These are phyloP conservation scores for Sonneratia caseolaris DNA, from an alignment of 345 rosid species.

Conservation along the genomic window DNA sequence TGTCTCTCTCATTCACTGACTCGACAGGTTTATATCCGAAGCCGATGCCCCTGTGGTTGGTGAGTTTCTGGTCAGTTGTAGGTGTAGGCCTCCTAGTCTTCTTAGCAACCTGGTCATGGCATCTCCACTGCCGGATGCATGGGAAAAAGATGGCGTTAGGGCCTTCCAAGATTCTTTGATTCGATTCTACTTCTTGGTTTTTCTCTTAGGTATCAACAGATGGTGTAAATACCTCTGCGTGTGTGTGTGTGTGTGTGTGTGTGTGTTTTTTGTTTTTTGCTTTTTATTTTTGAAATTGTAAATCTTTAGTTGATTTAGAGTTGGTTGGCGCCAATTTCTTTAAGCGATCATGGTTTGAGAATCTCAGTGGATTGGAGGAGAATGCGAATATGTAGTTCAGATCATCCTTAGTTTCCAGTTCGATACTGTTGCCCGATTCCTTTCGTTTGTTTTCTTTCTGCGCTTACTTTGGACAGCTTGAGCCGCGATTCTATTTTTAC, in stretches of 20 bases:
- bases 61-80: conserved; percentile 54
- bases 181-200: conserved; percentile 16
- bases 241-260: too few relatives aligned
- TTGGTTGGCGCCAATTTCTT: not conserved
- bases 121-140: conserved; percentile 39
- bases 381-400: not conserved
- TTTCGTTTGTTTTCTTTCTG: too few relatives aligned
- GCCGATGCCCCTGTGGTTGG: conserved; percentile 70
- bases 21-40: conserved; percentile 74
- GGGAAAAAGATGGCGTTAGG: conserved; percentile 53
- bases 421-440: too few relatives aligned
- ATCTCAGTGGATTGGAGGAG: not conserved
- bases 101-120: conserved; percentile 70
- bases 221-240: conserved; percentile 22
- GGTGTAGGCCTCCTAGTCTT: conserved; percentile 49
- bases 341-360: not conserved
- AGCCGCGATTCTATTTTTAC: too few relatives aligned
- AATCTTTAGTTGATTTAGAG: conserved; percentile 17
- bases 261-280: conserved; percentile 6
- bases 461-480: too few relatives aligned
- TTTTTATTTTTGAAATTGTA: conserved; percentile 22
- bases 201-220: not conserved
- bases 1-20: not conserved
- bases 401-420: not conserved
- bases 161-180: conserved; percentile 20